These are phyloP conservation scores for Phytopythium delawarense DNA, from an alignment of 352 stramenopile species.

Conservation along the genomic window DNA sequence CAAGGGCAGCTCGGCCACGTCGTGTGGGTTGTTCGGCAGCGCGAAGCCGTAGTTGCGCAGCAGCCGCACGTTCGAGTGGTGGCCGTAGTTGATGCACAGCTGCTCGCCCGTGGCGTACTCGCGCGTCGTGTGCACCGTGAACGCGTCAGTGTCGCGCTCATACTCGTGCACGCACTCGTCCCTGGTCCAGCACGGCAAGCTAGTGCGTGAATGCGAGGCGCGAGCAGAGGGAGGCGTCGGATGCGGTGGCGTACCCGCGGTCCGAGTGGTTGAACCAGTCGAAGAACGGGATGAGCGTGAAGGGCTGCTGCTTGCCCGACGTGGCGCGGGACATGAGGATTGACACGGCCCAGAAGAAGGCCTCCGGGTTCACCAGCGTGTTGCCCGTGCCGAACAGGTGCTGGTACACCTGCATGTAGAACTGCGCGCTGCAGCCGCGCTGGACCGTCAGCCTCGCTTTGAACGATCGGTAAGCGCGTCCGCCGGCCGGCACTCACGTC, in stretches of 20 bases:
- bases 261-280: slow-evolving; percentile 84
- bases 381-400: slow-evolving; percentile 64
- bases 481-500: slow-evolving; percentile 23
- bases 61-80: slow-evolving; percentile 57
- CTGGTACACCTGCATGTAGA: slow-evolving; percentile 68
- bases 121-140: slow-evolving; percentile 58
- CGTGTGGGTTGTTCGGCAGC: slow-evolving; percentile 32
- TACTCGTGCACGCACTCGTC: slow-evolving; percentile 67
- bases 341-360: slow-evolving; percentile 80
- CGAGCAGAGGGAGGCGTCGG: not conserved
- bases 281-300: slow-evolving; percentile 82
- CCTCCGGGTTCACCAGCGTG: slow-evolving; percentile 43
- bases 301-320: slow-evolving; percentile 66
- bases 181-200: slow-evolving; percentile 14
- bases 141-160: slow-evolving; percentile 40
- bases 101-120: slow-evolving; percentile 58
- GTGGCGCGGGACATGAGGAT: slow-evolving; percentile 79
- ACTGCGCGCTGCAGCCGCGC: slow-evolving; percentile 25
- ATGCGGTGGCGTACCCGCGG: slow-evolving; percentile 27
- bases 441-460: too few species aligned
- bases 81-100: slow-evolving; percentile 80
- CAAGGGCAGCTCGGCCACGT: slow-evolving; percentile 38
- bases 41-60: slow-evolving; percentile 84
- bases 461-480: too few species aligned
- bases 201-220: not conserved